phyloP scores from a whole-genome alignment of 1,139 yeast genomes.

The Arxiozyma slooffiae region DNA sequence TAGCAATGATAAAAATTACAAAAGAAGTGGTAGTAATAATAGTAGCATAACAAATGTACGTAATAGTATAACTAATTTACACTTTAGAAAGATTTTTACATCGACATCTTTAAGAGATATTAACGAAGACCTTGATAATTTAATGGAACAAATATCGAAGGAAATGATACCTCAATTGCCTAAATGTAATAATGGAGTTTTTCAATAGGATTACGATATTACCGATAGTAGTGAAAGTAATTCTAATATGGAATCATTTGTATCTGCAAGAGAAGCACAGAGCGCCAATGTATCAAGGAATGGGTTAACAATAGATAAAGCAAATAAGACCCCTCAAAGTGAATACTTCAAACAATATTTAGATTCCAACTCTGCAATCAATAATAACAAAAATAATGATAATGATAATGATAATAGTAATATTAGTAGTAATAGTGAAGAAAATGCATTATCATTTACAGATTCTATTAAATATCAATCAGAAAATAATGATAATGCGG shows the following conservation, averaged over 20 bases:
- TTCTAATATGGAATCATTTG: background rate
- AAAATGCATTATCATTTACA: slow-evolving; percentile 18
- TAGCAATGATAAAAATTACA: too few species aligned
- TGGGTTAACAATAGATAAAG: background rate
- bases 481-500: background rate
- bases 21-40: background rate
- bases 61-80: background rate
- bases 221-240: background rate
- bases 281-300: background rate
- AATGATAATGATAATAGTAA: slow-evolving; percentile 1
- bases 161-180: slow-evolving; percentile 24
- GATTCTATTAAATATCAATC: slow-evolving; percentile 10
- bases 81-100: slow-evolving; percentile 1
- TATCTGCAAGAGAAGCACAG: slow-evolving; percentile 4
- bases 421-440: slow-evolving; percentile 6
- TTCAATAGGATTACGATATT: background rate
- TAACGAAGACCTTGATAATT: slow-evolving; percentile 24
- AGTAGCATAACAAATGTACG: background rate
- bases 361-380: slow-evolving; percentile 6
- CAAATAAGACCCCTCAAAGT: slow-evolving; percentile 11
- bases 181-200: background rate
- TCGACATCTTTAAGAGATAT: slow-evolving; percentile 12
- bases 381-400: slow-evolving; percentile 6
- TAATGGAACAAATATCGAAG: slow-evolving; percentile 27
- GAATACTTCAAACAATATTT: slow-evolving; percentile 18